These are phyloP conservation scores for Trichoderma endophyticum DNA, from an alignment of 2,329 filamentous ascomycete genomes.

Conservation along the genomic window DNA sequence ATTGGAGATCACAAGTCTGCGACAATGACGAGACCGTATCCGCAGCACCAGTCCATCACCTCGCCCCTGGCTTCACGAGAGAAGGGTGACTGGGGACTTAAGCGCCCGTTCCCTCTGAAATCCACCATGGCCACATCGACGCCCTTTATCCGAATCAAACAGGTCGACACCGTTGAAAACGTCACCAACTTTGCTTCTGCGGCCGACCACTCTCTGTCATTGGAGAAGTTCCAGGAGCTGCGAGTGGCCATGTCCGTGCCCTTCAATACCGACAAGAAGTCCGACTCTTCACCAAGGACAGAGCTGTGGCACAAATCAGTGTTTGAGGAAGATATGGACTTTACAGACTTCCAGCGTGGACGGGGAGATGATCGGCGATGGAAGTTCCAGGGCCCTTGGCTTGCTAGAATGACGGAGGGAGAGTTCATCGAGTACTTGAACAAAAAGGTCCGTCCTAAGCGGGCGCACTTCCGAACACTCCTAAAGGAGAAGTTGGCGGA, in stretches of 20 bases:
- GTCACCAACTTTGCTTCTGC: conserved; percentile 86
- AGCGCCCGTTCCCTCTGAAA: conserved; percentile 75
- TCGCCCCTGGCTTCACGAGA: conserved; percentile 69
- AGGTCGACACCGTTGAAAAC: conserved; percentile 81
- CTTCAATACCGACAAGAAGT: conserved; percentile 23
- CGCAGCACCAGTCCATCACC: conserved; percentile 79
- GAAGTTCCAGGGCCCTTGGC: conserved; percentile 66
- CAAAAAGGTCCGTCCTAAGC: conserved; percentile 51
- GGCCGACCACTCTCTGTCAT: conserved; percentile 73
- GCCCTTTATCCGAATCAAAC: conserved; percentile 72
- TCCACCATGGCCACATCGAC: conserved; percentile 68
- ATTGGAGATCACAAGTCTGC: conserved; percentile 36
- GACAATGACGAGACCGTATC: conserved; percentile 66
- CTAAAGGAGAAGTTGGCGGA: conserved; percentile 49
- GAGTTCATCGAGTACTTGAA: conserved; percentile 56
- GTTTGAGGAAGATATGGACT: conserved; percentile 57
- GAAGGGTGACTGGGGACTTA: conserved; percentile 89
- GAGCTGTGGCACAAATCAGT: conserved; percentile 46
- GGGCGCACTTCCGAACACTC: conserved; percentile 53
- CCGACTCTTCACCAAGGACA: conserved; percentile 16
- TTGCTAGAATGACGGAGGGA: conserved; percentile 60
- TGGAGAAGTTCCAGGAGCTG: conserved; percentile 84
- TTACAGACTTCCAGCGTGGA: conserved; percentile 42
- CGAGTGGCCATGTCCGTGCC: conserved; percentile 65
- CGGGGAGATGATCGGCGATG: conserved; percentile 51